Evolutionary conservation across 768 basidiomycete genomes (phyloP).

Genomic region (Lactarius akahatsu): DNA sequence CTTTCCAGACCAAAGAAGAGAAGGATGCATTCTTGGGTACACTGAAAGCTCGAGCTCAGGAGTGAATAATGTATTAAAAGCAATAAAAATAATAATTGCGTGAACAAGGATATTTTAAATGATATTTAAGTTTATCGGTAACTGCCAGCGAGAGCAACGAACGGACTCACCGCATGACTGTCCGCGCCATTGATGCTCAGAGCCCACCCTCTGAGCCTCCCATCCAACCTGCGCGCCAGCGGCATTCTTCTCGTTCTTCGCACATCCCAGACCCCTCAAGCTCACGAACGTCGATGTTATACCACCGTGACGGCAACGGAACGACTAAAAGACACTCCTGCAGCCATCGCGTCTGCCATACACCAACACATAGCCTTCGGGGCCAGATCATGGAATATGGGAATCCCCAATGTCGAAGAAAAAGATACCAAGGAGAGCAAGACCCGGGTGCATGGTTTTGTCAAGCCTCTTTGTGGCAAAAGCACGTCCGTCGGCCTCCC

Average conservation of each 20-base stretch:
- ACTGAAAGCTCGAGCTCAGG: constrained; percentile 78
- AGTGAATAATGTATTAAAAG: constrained; percentile 42
- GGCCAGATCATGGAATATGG: constrained; percentile 11
- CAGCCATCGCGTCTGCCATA: constrained; percentile 17
- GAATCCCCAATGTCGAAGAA: not conserved
- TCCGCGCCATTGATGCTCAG: constrained; percentile 74
- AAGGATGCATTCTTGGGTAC: constrained; percentile 92
- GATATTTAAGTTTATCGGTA: not conserved
- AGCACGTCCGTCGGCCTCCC: constrained; percentile 19
- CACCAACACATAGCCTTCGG: constrained; percentile 23
- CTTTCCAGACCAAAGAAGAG: constrained; percentile 97
- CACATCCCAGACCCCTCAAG: not conserved
- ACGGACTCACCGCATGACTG: constrained; percentile 54
- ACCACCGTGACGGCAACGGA: not conserved
- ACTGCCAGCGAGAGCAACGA: not conserved
- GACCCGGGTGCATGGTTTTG: constrained; percentile 1
- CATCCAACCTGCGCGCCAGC: constrained; percentile 43
- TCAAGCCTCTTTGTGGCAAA: constrained; percentile 17
- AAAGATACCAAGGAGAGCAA: constrained; percentile 1
- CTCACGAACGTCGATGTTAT: not conserved
- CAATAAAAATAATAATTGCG: not conserved
- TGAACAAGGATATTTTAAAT: not conserved
- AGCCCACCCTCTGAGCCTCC: constrained; percentile 76
- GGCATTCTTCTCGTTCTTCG: constrained; percentile 25
- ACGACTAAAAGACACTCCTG: not conserved